Conservation (phyloP, 768 basidiomycete genomes). For the Tulasnella sp. region DNA sequence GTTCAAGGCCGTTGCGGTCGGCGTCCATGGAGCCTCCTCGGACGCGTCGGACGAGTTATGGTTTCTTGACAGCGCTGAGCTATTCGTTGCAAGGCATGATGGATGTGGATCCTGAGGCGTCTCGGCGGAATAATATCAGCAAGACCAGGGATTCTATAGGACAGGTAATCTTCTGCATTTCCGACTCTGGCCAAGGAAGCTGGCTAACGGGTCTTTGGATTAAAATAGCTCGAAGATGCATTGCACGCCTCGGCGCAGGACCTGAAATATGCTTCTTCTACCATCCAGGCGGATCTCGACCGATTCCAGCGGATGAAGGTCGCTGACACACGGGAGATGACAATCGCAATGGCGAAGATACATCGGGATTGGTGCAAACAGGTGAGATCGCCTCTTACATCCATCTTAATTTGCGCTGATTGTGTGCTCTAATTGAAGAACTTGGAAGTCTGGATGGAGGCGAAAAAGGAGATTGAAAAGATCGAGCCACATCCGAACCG, state of each 20-base stretch:
- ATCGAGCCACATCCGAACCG: slow-evolving; percentile 87
- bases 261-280: slow-evolving; percentile 90
- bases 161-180: slow-evolving; percentile 48
- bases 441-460: slow-evolving; percentile 94
- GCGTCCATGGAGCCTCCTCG: not conserved
- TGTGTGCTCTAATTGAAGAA: slow-evolving; percentile 44
- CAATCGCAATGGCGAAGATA: slow-evolving; percentile 76
- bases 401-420: not conserved
- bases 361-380: slow-evolving; percentile 97
- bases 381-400: slow-evolving; percentile 36
- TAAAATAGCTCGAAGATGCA: slow-evolving; percentile 78
- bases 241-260: slow-evolving; percentile 87
- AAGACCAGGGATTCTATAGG: slow-evolving; percentile 92
- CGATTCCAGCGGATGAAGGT: slow-evolving; percentile 99
- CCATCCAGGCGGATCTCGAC: slow-evolving; percentile 95
- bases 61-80: slow-evolving; percentile 79
- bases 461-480: slow-evolving; percentile 79
- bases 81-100: slow-evolving; percentile 97
- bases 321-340: slow-evolving; percentile 88
- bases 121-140: slow-evolving; percentile 82
- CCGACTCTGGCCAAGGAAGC: not conserved
- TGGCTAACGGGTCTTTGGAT: not conserved
- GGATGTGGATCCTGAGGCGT: slow-evolving; percentile 96
- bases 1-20: not conserved
- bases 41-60: slow-evolving; percentile 38